A percentile compares a stretch with the other conserved stretches of the same genome.
These are phyloP conservation scores for Lachancea sp. DNA, from an alignment of 805 yeast species.

Conservation along the genomic window DNA sequence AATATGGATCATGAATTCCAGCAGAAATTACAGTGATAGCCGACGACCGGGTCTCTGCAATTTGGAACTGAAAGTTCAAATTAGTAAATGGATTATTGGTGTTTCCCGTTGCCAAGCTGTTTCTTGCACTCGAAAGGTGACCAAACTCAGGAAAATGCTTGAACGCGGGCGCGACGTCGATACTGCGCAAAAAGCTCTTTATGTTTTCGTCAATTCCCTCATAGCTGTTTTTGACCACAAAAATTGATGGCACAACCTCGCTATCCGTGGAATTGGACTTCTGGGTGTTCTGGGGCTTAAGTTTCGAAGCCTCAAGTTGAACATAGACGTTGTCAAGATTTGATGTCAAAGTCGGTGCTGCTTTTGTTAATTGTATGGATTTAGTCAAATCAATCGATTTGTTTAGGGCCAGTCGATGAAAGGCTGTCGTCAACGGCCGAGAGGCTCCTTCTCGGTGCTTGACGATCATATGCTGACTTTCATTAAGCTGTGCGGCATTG, in stretches of 20 bases:
- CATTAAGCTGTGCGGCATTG: conserved; percentile 1
- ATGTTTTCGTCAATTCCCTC: conserved; percentile 63
- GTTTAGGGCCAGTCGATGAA: background rate
- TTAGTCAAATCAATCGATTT: conserved; percentile 22
- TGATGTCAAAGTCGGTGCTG: conserved; percentile 34
- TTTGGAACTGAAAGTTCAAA: conserved; percentile 35
- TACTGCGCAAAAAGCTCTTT: conserved; percentile 45
- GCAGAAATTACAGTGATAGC: conserved; percentile 52
- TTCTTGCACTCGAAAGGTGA: conserved; percentile 1
- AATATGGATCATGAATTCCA: conserved; percentile 56
- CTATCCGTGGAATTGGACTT: background rate
- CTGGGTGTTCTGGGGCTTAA: conserved; percentile 8
- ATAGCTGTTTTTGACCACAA: conserved; percentile 49
- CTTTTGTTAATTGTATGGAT: conserved; percentile 34
- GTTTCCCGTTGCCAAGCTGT: conserved; percentile 5
- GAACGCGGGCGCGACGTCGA: conserved; percentile 50
- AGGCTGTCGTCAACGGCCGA: background rate
- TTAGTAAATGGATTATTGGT: conserved; percentile 18
- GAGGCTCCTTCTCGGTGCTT: background rate
- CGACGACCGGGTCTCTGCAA: conserved; percentile 52
- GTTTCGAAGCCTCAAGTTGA: conserved; percentile 34
- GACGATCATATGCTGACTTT: conserved; percentile 7
- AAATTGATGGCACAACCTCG: conserved; percentile 6
- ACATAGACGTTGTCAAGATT: conserved; percentile 40
- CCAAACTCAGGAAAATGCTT: conserved; percentile 70